Evolutionary conservation across 352 stramenopile genomes (phyloP).

Genomic region (Pythium phragmitis): DNA sequence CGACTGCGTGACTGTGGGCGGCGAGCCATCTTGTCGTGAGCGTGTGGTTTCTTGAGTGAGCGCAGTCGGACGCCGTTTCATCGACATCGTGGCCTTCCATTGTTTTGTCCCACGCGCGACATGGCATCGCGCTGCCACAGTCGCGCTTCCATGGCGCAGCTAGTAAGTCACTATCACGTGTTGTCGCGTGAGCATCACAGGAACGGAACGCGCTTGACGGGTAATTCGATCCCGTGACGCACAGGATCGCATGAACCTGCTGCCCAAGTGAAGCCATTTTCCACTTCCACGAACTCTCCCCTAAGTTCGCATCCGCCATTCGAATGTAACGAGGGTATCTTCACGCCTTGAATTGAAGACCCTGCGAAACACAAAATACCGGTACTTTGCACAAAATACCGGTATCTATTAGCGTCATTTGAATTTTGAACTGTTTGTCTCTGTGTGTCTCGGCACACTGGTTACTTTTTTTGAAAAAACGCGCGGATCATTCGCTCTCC

Average conservation of each 20-base stretch:
- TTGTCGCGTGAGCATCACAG: neutral
- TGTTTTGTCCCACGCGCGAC: conserved; percentile 4
- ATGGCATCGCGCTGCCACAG: neutral
- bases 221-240: neutral
- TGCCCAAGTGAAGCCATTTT: conserved; percentile 5
- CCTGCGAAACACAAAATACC: neutral
- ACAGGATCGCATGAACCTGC: neutral
- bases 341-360: neutral
- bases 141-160: neutral
- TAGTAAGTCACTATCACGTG: neutral
- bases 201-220: neutral
- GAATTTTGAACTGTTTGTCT: conserved; percentile 8
- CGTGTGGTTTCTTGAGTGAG: neutral
- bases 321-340: neutral
- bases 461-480: neutral
- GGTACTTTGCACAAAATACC: neutral
- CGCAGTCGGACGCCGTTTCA: neutral
- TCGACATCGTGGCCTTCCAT: neutral
- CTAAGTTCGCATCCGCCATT: neutral
- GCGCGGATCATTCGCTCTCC: conserved; percentile 4
- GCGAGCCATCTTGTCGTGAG: neutral
- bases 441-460: too few relatives aligned
- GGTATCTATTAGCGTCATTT: neutral
- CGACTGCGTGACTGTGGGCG: neutral
- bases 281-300: neutral